Conservation (phyloP, 495 filamentous ascomycete genomes). For the Gamarada debralockiae region DNA sequence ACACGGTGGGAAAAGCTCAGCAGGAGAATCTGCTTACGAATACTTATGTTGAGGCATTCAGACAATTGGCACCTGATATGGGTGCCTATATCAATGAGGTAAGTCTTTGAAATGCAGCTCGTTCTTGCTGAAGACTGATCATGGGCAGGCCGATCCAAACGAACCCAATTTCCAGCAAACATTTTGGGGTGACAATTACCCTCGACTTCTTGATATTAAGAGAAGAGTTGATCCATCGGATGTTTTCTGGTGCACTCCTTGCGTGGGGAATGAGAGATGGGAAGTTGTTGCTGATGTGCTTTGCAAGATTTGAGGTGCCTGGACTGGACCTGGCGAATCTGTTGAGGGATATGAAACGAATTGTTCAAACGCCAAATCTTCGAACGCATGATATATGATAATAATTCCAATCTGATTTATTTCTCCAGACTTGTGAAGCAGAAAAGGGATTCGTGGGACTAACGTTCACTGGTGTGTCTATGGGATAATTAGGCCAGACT, state of each 20-base stretch:
- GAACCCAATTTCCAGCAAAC: constrained; percentile 44
- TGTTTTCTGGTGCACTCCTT: constrained; percentile 55
- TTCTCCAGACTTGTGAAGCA: too few species aligned
- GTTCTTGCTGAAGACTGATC: neutral
- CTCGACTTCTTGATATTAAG: constrained; percentile 43
- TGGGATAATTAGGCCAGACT: too few species aligned
- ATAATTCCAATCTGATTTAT: too few species aligned
- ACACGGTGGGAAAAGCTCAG: neutral
- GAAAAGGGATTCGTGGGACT: too few species aligned
- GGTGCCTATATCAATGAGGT: constrained; percentile 31
- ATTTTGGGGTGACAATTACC: constrained; percentile 51
- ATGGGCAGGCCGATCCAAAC: constrained; percentile 36
- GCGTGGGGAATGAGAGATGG: constrained; percentile 62
- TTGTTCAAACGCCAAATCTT: too few species aligned
- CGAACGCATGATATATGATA: too few species aligned
- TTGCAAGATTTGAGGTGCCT: neutral
- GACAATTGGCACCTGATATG: constrained; percentile 12
- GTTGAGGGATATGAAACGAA: too few species aligned
- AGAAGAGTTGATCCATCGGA: constrained; percentile 51
- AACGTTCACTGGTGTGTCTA: too few species aligned
- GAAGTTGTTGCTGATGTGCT: constrained; percentile 26
- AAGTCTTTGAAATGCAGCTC: neutral
- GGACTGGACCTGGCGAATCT: too few species aligned
- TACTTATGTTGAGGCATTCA: constrained; percentile 6
- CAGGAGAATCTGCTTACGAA: constrained; percentile 1